Evolutionary conservation across 116 monocot genomes (phyloP).

Genomic region (Cymodocea nodosa): DNA sequence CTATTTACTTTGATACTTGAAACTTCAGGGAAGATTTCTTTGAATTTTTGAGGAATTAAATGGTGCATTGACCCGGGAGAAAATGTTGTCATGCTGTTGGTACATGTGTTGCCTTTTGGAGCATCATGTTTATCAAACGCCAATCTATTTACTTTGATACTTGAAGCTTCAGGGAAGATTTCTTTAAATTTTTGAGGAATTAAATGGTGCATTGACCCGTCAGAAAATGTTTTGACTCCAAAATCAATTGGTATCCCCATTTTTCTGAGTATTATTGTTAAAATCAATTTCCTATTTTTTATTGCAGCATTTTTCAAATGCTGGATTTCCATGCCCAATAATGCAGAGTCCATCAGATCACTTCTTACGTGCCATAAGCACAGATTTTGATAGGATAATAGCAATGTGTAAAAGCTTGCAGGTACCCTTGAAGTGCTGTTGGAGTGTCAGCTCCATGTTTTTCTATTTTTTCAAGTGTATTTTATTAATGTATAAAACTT

Average conservation of each 20-base stretch:
- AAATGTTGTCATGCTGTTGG: constrained; percentile 9
- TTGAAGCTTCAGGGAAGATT: not conserved
- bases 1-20: constrained; percentile 12
- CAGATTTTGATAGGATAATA: constrained; percentile 97
- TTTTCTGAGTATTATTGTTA: not conserved
- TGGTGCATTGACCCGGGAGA: no score
- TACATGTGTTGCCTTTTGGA: constrained; percentile 19
- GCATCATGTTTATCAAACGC: no score
- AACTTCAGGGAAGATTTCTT: not conserved
- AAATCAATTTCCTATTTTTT: not conserved
- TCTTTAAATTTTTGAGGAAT: no score
- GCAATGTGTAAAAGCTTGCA: constrained; percentile 90
- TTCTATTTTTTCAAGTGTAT: not conserved
- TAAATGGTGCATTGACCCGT: no score
- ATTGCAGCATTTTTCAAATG: constrained; percentile 89
- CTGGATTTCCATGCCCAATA: constrained; percentile 95
- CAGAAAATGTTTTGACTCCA: no score
- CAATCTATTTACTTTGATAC: constrained; percentile 11
- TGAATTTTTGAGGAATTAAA: no score
- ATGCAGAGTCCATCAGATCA: constrained; percentile 99
- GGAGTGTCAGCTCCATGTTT: not conserved
- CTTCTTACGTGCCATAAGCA: constrained; percentile 89
- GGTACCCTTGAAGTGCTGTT: constrained; percentile 22
- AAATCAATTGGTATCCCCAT: no score
- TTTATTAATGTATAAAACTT: not conserved